Conservation (phyloP, 176 grass and related monocot species). For the Triticum aestivum region DNA sequence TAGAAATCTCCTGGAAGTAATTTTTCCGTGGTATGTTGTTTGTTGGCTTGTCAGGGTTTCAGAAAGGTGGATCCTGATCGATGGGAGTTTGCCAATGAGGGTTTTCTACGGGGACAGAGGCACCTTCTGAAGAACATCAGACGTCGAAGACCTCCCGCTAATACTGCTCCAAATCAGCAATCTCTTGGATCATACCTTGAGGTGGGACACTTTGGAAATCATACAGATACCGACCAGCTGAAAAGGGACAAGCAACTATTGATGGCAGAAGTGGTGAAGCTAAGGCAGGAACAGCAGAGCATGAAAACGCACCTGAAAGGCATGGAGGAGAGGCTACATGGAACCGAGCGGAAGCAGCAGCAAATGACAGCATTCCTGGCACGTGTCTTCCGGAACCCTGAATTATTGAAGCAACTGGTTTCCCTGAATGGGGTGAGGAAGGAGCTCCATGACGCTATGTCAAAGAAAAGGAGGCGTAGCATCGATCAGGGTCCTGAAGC, state of each 20-base stretch:
- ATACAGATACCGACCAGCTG: constrained; percentile 57
- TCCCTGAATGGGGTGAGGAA: constrained; percentile 65
- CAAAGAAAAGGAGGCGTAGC: constrained; percentile 61
- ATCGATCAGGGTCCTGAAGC: constrained; percentile 51
- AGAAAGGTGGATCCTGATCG: constrained; percentile 88
- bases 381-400: constrained; percentile 60
- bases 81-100: constrained; percentile 92
- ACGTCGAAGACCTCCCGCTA: constrained; percentile 52
- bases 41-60: constrained; percentile 61
- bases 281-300: constrained; percentile 85
- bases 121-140: constrained; percentile 85
- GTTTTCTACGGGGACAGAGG: constrained; percentile 71
- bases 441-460: constrained; percentile 72
- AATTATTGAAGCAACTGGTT: constrained; percentile 63
- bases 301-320: constrained; percentile 58
- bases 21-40: not conserved
- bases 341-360: constrained; percentile 73
- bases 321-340: constrained; percentile 77
- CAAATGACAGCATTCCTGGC: constrained; percentile 83
- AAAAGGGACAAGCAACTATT: constrained; percentile 74
- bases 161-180: constrained; percentile 48
- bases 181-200: constrained; percentile 61
- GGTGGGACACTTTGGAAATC: constrained; percentile 72
- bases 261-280: constrained; percentile 75
- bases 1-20: constrained; percentile 14